Percentiles rank a stretch among this genome's conserved stretches.
Evolutionary conservation across 164 flowering plant genomes (phyloP).

Genomic region (Vitis rupestris): DNA sequence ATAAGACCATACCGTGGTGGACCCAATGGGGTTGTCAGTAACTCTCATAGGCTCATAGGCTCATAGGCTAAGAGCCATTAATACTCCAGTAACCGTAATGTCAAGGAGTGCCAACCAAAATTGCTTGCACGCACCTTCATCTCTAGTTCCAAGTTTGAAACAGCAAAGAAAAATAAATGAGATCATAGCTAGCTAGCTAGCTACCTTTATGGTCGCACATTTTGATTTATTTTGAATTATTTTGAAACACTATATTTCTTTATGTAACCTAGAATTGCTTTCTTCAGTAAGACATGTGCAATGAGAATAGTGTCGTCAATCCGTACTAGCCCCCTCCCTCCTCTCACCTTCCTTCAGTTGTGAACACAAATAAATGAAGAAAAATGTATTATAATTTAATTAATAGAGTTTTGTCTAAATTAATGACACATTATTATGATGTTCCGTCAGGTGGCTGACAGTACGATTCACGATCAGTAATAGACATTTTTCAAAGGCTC

Average conservation of each 20-base stretch:
- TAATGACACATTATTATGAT: not conserved
- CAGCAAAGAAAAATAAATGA: too few species aligned
- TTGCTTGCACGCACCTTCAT: too few species aligned
- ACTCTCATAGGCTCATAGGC: too few species aligned
- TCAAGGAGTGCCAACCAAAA: too few species aligned
- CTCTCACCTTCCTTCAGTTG: constrained; percentile 12
- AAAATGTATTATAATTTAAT: not conserved
- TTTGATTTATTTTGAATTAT: not conserved
- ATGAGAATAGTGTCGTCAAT: constrained; percentile 43
- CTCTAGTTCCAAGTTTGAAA: too few species aligned
- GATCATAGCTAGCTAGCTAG: too few species aligned
- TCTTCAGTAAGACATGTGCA: constrained; percentile 19
- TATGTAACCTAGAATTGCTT: constrained; percentile 3
- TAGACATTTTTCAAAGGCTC: not conserved
- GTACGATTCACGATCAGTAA: constrained; percentile 9
- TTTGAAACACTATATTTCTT: too few species aligned
- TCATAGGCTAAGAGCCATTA: too few species aligned
- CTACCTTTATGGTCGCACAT: not conserved
- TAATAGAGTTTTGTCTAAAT: not conserved
- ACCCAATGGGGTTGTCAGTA: too few species aligned
- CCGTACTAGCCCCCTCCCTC: constrained; percentile 27
- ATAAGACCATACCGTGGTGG: too few species aligned
- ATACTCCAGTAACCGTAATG: too few species aligned
- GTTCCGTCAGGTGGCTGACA: constrained; percentile 19
- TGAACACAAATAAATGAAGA: not conserved